Evolutionary conservation across 192 early-diverging fungal species (phyloP).

Genomic region (Pilaira anomala): DNA sequence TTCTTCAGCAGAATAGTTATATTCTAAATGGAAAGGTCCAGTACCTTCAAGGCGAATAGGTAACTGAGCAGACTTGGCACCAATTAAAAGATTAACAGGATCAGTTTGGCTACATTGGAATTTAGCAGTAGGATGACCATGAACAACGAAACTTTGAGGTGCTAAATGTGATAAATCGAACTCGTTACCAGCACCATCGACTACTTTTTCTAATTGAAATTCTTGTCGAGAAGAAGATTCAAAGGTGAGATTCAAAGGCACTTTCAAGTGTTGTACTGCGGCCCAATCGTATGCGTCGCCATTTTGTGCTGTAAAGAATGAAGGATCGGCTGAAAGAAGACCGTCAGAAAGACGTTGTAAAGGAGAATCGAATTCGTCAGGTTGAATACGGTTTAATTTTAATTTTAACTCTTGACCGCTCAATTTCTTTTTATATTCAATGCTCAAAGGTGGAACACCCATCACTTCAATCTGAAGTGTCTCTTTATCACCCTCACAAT

Average conservation of each 20-base stretch:
- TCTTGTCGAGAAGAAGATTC: conserved; percentile 20
- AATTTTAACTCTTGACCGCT: background rate
- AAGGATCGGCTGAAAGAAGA: conserved; percentile 6
- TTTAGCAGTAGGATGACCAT: conserved; percentile 30
- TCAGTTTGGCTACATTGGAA: conserved; percentile 27
- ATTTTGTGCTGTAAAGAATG: background rate
- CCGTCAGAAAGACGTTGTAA: conserved; percentile 1
- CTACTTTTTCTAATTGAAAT: conserved; percentile 24
- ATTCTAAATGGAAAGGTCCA: conserved; percentile 22
- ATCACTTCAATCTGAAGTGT: conserved; percentile 26
- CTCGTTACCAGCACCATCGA: conserved; percentile 37
- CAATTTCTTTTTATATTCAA: conserved; percentile 28
- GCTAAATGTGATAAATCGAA: conserved; percentile 11
- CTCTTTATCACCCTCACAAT: conserved; percentile 35
- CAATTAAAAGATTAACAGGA: conserved; percentile 29
- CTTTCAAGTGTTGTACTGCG: conserved; percentile 18
- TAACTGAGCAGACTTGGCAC: conserved; percentile 4
- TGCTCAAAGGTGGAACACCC: conserved; percentile 44
- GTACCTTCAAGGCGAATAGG: conserved; percentile 28
- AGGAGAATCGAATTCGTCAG: conserved; percentile 27
- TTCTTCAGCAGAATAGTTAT: conserved; percentile 15
- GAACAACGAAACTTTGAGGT: conserved; percentile 19
- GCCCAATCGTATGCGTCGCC: conserved; percentile 37
- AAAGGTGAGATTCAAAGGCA: conserved; percentile 35
- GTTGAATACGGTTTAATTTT: conserved; percentile 36